phyloP scores from a whole-genome alignment of 2,329 filamentous ascomycete species.

The Stylonectria norvegica region DNA sequence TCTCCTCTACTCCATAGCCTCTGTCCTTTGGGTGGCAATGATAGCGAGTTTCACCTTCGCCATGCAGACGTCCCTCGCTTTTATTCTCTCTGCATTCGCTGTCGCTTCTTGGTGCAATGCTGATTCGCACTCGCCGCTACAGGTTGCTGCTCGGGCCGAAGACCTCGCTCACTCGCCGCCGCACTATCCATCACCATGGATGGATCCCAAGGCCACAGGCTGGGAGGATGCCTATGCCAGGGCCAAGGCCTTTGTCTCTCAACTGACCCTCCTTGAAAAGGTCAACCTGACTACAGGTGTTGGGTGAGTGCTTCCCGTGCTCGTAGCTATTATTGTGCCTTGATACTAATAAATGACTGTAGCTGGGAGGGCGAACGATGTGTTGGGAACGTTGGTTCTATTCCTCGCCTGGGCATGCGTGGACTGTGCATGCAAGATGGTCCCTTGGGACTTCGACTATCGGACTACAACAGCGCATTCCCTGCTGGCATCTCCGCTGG shows the following conservation, averaged over 20 bases:
- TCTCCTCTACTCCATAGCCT: too few species aligned
- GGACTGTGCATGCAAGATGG: conserved; percentile 84
- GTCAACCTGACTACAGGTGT: conserved; percentile 92
- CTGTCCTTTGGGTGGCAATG: too few species aligned
- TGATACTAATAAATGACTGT: too few species aligned
- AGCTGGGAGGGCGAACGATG: conserved; percentile 61
- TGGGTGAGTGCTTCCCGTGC: conserved; percentile 53
- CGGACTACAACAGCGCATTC: conserved; percentile 80
- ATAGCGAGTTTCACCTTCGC: too few species aligned
- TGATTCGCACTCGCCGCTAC: conserved; percentile 19
- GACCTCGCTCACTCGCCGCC: conserved; percentile 48
- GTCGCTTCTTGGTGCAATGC: conserved; percentile 12
- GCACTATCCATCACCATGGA: conserved; percentile 85
- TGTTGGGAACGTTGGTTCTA: conserved; percentile 70
- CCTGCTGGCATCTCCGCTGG: conserved; percentile 74
- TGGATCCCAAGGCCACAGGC: conserved; percentile 64
- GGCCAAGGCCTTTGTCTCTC: conserved; percentile 75
- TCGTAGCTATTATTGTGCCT: conserved; percentile 3
- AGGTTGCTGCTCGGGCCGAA: conserved; percentile 16
- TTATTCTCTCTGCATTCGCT: conserved; percentile 9
- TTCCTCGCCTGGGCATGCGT: conserved; percentile 67
- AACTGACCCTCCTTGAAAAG: conserved; percentile 82
- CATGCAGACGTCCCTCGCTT: conserved; percentile 15
- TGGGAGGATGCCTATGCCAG: conserved; percentile 76
- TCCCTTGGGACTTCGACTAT: conserved; percentile 72